Conservation (phyloP, 768 basidiomycete genomes). For the Paxillus rubicundulus region DNA sequence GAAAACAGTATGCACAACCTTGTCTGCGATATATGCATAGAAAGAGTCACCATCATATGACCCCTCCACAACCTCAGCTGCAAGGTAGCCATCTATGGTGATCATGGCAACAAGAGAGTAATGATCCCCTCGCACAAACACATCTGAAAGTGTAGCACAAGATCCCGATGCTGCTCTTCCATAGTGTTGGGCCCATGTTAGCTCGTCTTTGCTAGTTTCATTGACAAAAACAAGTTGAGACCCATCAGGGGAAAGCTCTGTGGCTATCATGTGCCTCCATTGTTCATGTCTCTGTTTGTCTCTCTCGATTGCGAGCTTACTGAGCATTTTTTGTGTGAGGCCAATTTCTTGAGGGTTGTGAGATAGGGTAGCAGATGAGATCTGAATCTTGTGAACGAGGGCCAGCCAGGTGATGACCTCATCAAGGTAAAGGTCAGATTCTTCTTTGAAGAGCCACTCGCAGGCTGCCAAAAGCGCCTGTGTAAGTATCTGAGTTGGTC, state of each 20-base stretch:
- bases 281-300: slow-evolving; percentile 12
- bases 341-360: slow-evolving; percentile 3
- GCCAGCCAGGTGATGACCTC: slow-evolving; percentile 4
- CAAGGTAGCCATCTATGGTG: background rate
- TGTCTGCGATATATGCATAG: background rate
- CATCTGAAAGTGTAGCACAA: background rate
- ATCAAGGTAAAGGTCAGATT: slow-evolving; percentile 11
- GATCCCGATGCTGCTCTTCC: background rate
- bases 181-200: background rate
- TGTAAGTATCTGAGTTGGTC: background rate
- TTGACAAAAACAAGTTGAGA: background rate
- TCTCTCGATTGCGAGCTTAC: slow-evolving; percentile 22
- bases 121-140: background rate
- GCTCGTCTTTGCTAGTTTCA: slow-evolving; percentile 2
- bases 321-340: slow-evolving; percentile 5
- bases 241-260: background rate
- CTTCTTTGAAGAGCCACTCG: slow-evolving; percentile 14
- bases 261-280: background rate
- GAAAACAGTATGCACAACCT: too few relatives aligned
- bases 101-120: background rate
- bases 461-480: background rate
- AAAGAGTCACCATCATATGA: background rate
- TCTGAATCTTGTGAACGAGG: background rate
- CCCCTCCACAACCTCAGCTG: background rate
- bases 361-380: background rate